A percentile compares a stretch with the other conserved stretches of the same genome.
These are phyloP conservation scores for Kodamaea nitidulidarum DNA, from an alignment of 805 yeast species.

Conservation along the genomic window DNA sequence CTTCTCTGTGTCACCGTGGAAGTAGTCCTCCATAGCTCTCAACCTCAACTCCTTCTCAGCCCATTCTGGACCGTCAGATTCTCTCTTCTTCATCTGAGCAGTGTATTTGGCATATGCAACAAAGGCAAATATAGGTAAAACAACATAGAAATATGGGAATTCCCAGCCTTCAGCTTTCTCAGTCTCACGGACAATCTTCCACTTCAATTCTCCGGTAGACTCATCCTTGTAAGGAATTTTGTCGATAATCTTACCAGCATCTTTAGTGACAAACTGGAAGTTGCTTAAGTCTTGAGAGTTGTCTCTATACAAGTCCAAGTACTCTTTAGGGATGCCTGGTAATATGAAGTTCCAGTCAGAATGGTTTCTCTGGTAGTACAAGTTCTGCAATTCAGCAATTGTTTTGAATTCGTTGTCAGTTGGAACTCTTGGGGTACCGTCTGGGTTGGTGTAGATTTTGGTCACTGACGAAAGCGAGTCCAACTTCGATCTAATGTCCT, in stretches of 20 bases:
- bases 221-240: conserved; percentile 82
- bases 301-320: conserved; percentile 52
- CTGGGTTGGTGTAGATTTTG: conserved; percentile 66
- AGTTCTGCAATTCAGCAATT: conserved; percentile 64
- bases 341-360: conserved; percentile 44
- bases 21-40: conserved; percentile 65
- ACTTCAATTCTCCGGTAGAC: conserved; percentile 70
- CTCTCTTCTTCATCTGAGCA: conserved; percentile 39
- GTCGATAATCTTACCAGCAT: conserved; percentile 62
- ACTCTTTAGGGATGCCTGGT: conserved; percentile 49
- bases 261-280: conserved; percentile 49
- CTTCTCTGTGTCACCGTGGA: conserved; percentile 47
- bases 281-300: conserved; percentile 59
- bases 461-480: conserved; percentile 62
- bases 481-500: conserved; percentile 58
- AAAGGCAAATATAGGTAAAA: conserved; percentile 64
- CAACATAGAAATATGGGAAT: conserved; percentile 61
- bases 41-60: conserved; percentile 77
- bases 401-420: conserved; percentile 66
- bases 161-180: conserved; percentile 85
- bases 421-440: conserved; percentile 70
- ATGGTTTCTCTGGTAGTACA: conserved; percentile 55
- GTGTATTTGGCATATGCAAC: conserved; percentile 49
- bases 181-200: conserved; percentile 72
- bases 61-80: conserved; percentile 59